Conservation (phyloP, 257 asterid genomes). For the Plectranthus barbatus region DNA sequence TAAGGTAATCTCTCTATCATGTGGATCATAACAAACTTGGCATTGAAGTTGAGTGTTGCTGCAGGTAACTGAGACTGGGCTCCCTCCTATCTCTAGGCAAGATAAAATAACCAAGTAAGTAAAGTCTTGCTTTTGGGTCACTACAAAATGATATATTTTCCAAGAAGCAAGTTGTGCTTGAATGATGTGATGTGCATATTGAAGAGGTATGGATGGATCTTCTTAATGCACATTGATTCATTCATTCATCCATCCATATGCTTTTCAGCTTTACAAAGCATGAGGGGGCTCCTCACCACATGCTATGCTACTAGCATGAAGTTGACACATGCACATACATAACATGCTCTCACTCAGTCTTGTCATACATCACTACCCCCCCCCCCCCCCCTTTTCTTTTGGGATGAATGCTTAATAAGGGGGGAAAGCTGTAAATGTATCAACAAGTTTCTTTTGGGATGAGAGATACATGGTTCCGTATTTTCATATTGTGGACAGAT, state of each 20-base stretch:
- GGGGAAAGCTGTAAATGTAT: neutral
- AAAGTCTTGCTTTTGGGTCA: neutral
- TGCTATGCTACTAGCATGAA: conserved; percentile 9
- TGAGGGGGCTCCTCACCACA: neutral
- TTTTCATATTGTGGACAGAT: too few species aligned
- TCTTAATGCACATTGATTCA: neutral
- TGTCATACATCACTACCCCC: neutral
- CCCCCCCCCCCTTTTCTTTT: too few species aligned
- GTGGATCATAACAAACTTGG: neutral
- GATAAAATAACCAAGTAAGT: neutral
- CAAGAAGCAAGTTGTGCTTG: neutral
- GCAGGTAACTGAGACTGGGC: neutral
- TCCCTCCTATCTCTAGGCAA: conserved; percentile 6
- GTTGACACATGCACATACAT: conserved; percentile 13
- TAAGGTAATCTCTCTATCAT: neutral
- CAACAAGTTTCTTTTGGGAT: neutral
- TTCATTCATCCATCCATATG: neutral
- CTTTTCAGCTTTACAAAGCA: neutral
- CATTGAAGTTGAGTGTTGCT: neutral
- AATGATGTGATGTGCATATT: neutral
- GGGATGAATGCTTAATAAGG: neutral
- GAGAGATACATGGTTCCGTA: too few species aligned
- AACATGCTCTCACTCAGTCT: neutral
- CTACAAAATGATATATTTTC: neutral
- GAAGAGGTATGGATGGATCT: neutral